Conservation (phyloP, 148 eudicot genomes). For the Simmondsia chinensis region DNA sequence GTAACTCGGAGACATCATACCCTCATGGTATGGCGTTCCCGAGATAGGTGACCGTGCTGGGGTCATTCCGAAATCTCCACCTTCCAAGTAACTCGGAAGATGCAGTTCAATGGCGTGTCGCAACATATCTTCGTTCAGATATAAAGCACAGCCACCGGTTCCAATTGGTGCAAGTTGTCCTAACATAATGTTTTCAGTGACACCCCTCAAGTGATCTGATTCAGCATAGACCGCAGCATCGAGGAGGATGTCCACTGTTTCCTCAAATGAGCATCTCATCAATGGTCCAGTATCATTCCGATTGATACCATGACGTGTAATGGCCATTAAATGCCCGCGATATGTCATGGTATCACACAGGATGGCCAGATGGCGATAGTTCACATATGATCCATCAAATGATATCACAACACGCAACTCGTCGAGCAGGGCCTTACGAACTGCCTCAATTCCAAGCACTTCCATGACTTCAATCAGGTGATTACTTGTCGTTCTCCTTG, state of each 20-base stretch:
- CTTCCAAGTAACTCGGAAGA: conserved; percentile 90
- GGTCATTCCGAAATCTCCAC: conserved; percentile 84
- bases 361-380: conserved; percentile 90
- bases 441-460: conserved; percentile 97
- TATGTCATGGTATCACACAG: conserved; percentile 98
- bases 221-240: conserved; percentile 99
- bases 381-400: conserved; percentile 95
- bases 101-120: conserved; percentile 90
- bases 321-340: conserved; percentile 98
- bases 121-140: conserved; percentile 83
- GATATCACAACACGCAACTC: conserved; percentile 95
- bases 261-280: conserved; percentile 99
- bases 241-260: conserved; percentile 97
- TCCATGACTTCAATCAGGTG: conserved; percentile 96
- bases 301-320: conserved; percentile 95
- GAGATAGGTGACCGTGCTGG: conserved; percentile 79
- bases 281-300: conserved; percentile 92
- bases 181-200: conserved; percentile 96
- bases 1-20: conserved; percentile 86
- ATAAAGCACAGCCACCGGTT: conserved; percentile 82
- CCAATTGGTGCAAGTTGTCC: conserved; percentile 99
- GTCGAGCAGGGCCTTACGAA: conserved; percentile 82
- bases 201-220: conserved; percentile 77
- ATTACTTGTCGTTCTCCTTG: conserved; percentile 84
- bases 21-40: conserved; percentile 83